phyloP scores from a whole-genome alignment of 805 yeast genomes.

The Starmerella gropengiesseri region DNA sequence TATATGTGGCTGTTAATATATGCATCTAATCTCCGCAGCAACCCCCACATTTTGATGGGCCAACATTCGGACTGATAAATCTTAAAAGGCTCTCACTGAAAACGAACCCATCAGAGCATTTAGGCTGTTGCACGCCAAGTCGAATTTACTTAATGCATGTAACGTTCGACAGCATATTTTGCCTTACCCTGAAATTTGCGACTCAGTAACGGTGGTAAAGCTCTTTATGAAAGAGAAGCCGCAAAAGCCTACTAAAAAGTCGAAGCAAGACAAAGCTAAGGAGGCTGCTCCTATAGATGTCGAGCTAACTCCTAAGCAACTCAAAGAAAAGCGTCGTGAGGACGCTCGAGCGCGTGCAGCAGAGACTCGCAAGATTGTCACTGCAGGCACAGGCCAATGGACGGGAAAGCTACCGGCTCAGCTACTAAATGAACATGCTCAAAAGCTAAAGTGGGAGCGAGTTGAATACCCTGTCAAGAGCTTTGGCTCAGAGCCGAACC shows the following conservation, averaged over 20 bases:
- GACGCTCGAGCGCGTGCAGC: conserved; percentile 30
- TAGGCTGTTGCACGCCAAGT: too few species aligned
- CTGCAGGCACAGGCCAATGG: conserved; percentile 67
- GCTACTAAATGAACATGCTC: conserved; percentile 74
- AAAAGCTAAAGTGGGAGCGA: conserved; percentile 79
- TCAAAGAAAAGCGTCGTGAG: conserved; percentile 27
- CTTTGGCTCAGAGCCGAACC: conserved; percentile 20
- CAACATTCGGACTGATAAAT: too few species aligned
- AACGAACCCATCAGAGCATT: too few species aligned
- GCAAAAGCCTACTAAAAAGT: conserved; percentile 17
- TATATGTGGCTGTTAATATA: too few species aligned
- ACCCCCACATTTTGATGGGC: too few species aligned
- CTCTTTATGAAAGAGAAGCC: conserved; percentile 20
- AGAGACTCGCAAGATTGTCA: conserved; percentile 33
- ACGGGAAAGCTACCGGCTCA: conserved; percentile 91
- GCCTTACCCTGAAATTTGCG: background rate
- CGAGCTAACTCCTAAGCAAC: conserved; percentile 28
- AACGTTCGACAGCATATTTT: too few species aligned
- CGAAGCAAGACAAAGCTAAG: conserved; percentile 12
- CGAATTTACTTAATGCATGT: too few species aligned
- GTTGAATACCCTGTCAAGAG: conserved; percentile 56
- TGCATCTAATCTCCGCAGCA: too few species aligned
- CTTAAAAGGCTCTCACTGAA: too few species aligned
- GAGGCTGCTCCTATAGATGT: conserved; percentile 8
- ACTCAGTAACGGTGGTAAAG: too few species aligned